phyloP scores from a whole-genome alignment of 106 monocot genomes.

The Phalaenopsis aphrodite region DNA sequence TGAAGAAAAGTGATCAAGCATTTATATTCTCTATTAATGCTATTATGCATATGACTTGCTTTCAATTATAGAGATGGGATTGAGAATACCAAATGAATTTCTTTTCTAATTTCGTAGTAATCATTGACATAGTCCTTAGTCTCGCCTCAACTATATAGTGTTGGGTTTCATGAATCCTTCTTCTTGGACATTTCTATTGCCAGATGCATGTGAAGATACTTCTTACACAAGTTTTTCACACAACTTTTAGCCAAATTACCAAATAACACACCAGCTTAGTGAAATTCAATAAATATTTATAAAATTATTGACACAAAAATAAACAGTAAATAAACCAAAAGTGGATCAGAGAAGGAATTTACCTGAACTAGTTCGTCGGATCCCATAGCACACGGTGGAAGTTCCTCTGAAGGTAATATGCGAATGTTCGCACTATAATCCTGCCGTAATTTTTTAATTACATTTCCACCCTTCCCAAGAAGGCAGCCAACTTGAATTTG shows the following conservation, averaged over 20 bases:
- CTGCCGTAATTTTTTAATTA: slow-evolving; percentile 54
- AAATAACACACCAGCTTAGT: background rate
- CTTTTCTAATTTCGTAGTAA: background rate
- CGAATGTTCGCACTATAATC: slow-evolving; percentile 62
- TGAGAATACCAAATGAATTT: background rate
- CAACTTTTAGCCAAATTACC: background rate
- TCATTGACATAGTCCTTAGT: background rate
- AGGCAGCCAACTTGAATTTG: slow-evolving; percentile 77
- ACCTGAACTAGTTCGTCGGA: slow-evolving; percentile 77
- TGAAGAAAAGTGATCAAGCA: background rate
- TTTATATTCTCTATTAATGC: background rate
- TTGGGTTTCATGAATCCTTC: background rate
- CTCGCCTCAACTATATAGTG: background rate
- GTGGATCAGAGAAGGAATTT: slow-evolving; percentile 1
- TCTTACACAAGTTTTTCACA: background rate
- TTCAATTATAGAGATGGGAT: background rate
- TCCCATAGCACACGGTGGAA: slow-evolving; percentile 76
- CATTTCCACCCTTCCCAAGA: slow-evolving; percentile 67
- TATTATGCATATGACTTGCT: background rate
- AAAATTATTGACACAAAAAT: background rate
- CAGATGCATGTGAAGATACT: background rate
- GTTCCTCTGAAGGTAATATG: slow-evolving; percentile 44
- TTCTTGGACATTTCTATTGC: background rate
- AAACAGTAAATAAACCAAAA: background rate
- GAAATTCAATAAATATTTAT: background rate